Evolutionary conservation across 2,329 filamentous ascomycete species (phyloP), one percentile per base, ranked within the genome.

Genomic region (Coniochaeta pulveracea): DNA sequence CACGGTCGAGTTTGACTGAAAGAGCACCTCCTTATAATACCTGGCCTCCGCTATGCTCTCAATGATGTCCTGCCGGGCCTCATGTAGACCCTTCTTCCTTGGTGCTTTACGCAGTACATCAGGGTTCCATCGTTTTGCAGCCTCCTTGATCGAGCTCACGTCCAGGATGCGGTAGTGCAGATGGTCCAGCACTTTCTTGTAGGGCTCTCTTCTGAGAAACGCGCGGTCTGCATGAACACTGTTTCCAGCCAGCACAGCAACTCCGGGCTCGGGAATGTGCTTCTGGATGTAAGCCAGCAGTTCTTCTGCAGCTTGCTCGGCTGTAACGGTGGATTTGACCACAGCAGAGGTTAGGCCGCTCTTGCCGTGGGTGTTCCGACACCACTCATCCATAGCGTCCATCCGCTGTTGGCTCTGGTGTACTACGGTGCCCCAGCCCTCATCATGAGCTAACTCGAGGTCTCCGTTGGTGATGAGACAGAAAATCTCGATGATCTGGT

Each of bases 31-130:
- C 34, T 34, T 44, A 56, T 94, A 96, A 52, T 82, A 95, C 47
- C 64, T 75, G 35, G 89, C 89, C 63, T 98, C 91, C 36, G 72
- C 79, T 41, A 98, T 95, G 57, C 89, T 96, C 63, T 98, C 91
- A 39, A 95, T 56, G 37, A 98, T 94, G 56, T 98, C 91, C 35
- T 85, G 76, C 46, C 72, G 76, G 0, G 91, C 91, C 56, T 89
- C 75, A 60, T 98, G 91, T 33, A 77, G 61, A 23, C 72, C 75
- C 51, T 71, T 72, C 64, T 96, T 96, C 40, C 50, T 56, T 10
- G 89, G 88, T 18, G 72, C 76, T 35, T 63, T 61, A 40, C 82
- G 49, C 7, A 83, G 53, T 6, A 72, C 64, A n/a, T 63, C 54
- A 2, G 68, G 66, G 26, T 76, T 78, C 89, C 91, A 98, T 28